A percentile compares a stretch with the other conserved stretches of the same genome.
Evolutionary conservation across 495 filamentous ascomycete species (phyloP).

Genomic region (Tuber brumale): DNA sequence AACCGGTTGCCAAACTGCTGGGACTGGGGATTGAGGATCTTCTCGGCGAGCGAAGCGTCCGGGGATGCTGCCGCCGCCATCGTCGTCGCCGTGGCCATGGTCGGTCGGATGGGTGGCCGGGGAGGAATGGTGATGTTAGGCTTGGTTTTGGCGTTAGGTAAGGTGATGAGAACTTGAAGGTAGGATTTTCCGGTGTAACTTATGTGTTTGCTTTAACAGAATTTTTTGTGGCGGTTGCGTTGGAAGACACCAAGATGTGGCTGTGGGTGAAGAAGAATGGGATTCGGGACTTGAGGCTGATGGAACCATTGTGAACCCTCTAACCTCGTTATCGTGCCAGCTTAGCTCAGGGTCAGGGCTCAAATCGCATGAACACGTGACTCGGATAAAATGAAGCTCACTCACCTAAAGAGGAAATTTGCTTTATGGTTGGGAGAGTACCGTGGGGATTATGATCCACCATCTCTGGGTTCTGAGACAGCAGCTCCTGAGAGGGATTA

Average conservation of each 20-base stretch:
- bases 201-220: background rate
- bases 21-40: slow-evolving; percentile 32
- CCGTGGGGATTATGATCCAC: background rate
- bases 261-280: slow-evolving; percentile 5
- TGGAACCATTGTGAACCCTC: background rate
- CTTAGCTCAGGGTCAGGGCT: background rate
- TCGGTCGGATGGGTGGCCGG: slow-evolving; percentile 4
- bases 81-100: slow-evolving; percentile 13
- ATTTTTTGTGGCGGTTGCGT: background rate
- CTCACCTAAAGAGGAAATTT: background rate
- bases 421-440: background rate
- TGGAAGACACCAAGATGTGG: slow-evolving; percentile 4
- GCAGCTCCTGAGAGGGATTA: no score
- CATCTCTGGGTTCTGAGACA: no score
- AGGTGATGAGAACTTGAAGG: background rate
- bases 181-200: background rate
- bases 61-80: slow-evolving; percentile 11
- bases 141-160: background rate
- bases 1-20: slow-evolving; percentile 33
- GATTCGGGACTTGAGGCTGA: slow-evolving; percentile 6
- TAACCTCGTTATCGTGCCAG: background rate
- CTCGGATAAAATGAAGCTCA: background rate
- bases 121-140: background rate
- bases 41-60: slow-evolving; percentile 21
- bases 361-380: background rate